Evolutionary conservation across 352 stramenopile genomes (phyloP), one percentile per base, ranked within the genome.

Genomic region (Peronospora destructor): DNA sequence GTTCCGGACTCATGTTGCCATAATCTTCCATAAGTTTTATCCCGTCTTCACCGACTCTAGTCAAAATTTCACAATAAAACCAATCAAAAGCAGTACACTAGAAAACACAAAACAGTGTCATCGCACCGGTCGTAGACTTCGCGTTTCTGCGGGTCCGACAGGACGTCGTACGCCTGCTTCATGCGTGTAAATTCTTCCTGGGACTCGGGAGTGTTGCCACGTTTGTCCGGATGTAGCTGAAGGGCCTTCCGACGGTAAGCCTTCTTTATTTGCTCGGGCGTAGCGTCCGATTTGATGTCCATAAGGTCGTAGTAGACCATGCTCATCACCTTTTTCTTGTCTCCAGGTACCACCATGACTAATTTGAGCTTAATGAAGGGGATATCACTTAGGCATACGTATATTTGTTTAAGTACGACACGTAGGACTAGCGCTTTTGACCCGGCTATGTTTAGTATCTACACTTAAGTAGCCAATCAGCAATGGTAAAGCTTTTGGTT

Each of bases 81-180:
- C 10, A 42, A 23, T 39, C 14, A 30, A 38, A 53, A 46, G 37
- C 23, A 46, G 7, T 21, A 44, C 33, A 28, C 38, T 13, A 49
- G 6, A 48, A 41, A 41, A 5, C 12, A 41, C 2, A 34, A 14
- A 50, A 17, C 32, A 29, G 19, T 12, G 17, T 6, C 13, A 19
- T 54, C 71, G 35, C 62, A 86, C 70, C 84, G 73, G 59, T 90
- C 81, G 53, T 91, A 91, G 45, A 92, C 58, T 36, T 89, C 73
- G 7, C 80, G 73, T 61, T 91, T 89, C 49, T 91, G 71, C 19
- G 84, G 75, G 66, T 97, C 89, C 4, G 67, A 82, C 23, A 98
- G 72, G 26, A 96, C 76, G 59, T 98, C 91, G 62, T 97, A 97
- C 14, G 94, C 94, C 50, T 91, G 49, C 53, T 95, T 95, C 60